These are phyloP conservation scores for Lecanicillium sp. DNA, from an alignment of 2,329 filamentous ascomycete genomes.

Conservation along the genomic window DNA sequence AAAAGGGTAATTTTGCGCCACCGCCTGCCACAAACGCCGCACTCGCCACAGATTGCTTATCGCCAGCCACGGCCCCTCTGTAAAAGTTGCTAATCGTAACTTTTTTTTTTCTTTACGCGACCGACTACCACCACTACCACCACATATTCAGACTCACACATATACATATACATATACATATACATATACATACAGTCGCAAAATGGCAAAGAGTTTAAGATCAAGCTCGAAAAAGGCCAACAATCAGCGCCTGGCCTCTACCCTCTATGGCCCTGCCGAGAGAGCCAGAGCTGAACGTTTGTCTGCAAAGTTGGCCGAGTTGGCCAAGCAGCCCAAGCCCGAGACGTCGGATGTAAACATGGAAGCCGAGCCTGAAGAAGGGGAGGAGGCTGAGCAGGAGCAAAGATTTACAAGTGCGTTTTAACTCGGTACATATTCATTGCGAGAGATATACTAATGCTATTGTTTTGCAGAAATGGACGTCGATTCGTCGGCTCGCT, in stretches of 20 bases:
- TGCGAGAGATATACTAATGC: neutral
- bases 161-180: neutral
- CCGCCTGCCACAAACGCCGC: no score
- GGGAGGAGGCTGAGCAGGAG: neutral
- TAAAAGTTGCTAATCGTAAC: slow-evolving; percentile 7
- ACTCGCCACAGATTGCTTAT: slow-evolving; percentile 7
- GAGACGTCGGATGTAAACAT: slow-evolving; percentile 41
- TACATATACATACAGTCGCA: slow-evolving; percentile 18
- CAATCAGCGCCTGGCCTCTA: slow-evolving; percentile 68
- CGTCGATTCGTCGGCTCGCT: slow-evolving; percentile 38
- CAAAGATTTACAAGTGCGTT: slow-evolving; percentile 10
- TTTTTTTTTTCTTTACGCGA: no score
- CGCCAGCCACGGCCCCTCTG: slow-evolving; percentile 6
- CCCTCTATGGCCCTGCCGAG: slow-evolving; percentile 79
- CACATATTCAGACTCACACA: no score
- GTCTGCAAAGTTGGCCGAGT: slow-evolving; percentile 74
- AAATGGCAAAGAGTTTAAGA: slow-evolving; percentile 82
- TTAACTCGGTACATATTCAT: neutral
- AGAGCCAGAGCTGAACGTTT: slow-evolving; percentile 72
- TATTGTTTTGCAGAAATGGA: slow-evolving; percentile 41
- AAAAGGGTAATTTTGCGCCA: no score
- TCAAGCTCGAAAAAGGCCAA: slow-evolving; percentile 76
- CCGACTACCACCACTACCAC: neutral
- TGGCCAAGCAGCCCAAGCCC: slow-evolving; percentile 72
- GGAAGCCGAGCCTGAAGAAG: slow-evolving; percentile 24